Conservation (phyloP, 1,284 basidiomycete genomes). For the Marasmius oreades region DNA sequence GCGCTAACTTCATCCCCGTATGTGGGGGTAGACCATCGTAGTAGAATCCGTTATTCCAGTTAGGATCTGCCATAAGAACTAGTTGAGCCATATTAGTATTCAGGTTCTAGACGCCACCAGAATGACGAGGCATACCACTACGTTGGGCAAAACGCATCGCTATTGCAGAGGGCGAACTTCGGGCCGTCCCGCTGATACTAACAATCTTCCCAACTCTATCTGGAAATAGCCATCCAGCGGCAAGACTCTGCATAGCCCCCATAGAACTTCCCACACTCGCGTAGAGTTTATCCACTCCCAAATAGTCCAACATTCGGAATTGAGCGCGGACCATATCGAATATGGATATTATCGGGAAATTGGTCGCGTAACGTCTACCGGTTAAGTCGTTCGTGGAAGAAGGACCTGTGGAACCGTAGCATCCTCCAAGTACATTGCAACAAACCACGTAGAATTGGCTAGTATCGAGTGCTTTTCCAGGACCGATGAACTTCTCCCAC, state of each 20-base stretch:
- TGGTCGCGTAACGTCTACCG: constrained; percentile 79
- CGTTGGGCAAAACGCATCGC: constrained; percentile 96
- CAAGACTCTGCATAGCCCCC: constrained; percentile 98
- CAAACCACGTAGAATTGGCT: constrained; percentile 92
- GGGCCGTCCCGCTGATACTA: constrained; percentile 91
- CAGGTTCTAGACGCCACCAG: constrained; percentile 9
- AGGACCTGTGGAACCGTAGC: constrained; percentile 96
- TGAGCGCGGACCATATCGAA: constrained; percentile 98
- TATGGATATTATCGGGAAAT: constrained; percentile 89
- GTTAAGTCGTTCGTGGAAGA: constrained; percentile 72
- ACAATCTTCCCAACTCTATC: constrained; percentile 86
- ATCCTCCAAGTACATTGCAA: constrained; percentile 96
- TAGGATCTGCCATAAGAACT: constrained; percentile 99
- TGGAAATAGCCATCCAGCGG: constrained; percentile 92
- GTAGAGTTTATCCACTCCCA: constrained; percentile 84
- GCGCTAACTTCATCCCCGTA: constrained; percentile 96
- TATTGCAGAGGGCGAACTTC: constrained; percentile 88
- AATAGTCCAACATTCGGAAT: constrained; percentile 81
- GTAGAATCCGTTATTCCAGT: constrained; percentile 99
- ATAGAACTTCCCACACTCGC: constrained; percentile 93
- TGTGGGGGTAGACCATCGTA: constrained; percentile 95
- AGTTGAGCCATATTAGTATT: not conserved
- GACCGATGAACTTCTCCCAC: constrained; percentile 99
- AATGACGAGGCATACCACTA: constrained; percentile 62
- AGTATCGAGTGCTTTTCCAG: constrained; percentile 92